Conservation (phyloP, 2,329 filamentous ascomycete genomes). For the Falciphora oryzae region DNA sequence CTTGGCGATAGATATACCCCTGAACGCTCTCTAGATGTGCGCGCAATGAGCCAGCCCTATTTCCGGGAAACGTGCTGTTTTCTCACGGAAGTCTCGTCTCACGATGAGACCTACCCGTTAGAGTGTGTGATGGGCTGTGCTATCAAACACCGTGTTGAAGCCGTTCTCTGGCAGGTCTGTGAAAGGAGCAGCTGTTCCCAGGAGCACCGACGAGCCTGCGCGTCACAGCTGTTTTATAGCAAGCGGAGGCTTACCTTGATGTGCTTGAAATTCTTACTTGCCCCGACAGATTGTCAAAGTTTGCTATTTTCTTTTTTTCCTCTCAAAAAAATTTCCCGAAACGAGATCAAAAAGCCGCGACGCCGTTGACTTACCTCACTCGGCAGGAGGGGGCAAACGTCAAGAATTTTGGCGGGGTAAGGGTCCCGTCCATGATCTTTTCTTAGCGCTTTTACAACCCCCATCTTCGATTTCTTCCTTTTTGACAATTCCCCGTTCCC, state of each 20-base stretch:
- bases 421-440: background rate
- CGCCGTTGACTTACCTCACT: background rate
- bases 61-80: background rate
- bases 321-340: background rate
- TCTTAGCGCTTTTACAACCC: background rate
- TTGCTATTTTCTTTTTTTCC: background rate
- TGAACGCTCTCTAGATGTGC: background rate
- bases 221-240: background rate
- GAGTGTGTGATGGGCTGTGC: background rate
- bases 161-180: background rate
- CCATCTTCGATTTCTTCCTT: background rate
- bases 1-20: too few relatives aligned
- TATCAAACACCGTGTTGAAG: background rate
- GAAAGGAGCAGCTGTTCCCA: background rate
- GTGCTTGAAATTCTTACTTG: background rate
- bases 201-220: background rate
- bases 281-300: too few relatives aligned
- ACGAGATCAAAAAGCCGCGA: background rate
- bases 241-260: background rate
- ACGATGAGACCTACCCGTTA: background rate
- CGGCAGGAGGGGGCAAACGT: background rate
- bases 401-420: conserved; percentile 5
- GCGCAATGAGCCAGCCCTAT: background rate
- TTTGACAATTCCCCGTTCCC: background rate
- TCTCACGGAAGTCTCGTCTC: background rate